phyloP scores from a whole-genome alignment of 352 stramenopile genomes.

The Peronospora destructor region DNA sequence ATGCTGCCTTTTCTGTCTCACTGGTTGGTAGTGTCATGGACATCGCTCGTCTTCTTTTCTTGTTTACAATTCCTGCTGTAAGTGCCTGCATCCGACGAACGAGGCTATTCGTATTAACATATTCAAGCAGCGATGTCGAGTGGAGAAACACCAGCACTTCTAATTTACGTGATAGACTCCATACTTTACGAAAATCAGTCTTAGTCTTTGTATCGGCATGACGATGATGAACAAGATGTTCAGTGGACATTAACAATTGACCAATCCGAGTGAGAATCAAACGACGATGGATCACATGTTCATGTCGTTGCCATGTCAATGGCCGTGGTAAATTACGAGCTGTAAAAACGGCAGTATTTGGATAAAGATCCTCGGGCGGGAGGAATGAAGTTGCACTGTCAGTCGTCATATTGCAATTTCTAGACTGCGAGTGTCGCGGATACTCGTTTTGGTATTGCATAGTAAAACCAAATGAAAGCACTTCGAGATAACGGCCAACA shows the following conservation, averaged over 20 bases:
- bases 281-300: slow-evolving; percentile 62
- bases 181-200: slow-evolving; percentile 43
- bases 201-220: too few relatives aligned
- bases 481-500: too few relatives aligned
- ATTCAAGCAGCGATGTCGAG: slow-evolving; percentile 76
- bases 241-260: slow-evolving; percentile 52
- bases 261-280: slow-evolving; percentile 62
- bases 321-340: slow-evolving; percentile 58
- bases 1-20: background rate
- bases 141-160: slow-evolving; percentile 81
- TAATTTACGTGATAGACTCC: slow-evolving; percentile 70
- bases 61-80: slow-evolving; percentile 77
- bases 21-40: slow-evolving; percentile 7
- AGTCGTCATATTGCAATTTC: slow-evolving; percentile 7
- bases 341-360: slow-evolving; percentile 72
- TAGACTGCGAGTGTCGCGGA: too few relatives aligned
- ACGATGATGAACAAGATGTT: too few relatives aligned
- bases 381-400: slow-evolving; percentile 29
- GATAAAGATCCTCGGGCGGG: slow-evolving; percentile 52
- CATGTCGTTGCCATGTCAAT: slow-evolving; percentile 74
- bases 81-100: slow-evolving; percentile 71
- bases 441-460: too few relatives aligned
- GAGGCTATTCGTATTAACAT: slow-evolving; percentile 73
- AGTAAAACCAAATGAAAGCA: too few relatives aligned
- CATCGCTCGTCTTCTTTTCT: slow-evolving; percentile 65